A percentile compares a stretch with the other conserved stretches of the same genome.
These are phyloP conservation scores for Candida dajiaensis DNA, from an alignment of 805 yeast genomes.

Conservation along the genomic window DNA sequence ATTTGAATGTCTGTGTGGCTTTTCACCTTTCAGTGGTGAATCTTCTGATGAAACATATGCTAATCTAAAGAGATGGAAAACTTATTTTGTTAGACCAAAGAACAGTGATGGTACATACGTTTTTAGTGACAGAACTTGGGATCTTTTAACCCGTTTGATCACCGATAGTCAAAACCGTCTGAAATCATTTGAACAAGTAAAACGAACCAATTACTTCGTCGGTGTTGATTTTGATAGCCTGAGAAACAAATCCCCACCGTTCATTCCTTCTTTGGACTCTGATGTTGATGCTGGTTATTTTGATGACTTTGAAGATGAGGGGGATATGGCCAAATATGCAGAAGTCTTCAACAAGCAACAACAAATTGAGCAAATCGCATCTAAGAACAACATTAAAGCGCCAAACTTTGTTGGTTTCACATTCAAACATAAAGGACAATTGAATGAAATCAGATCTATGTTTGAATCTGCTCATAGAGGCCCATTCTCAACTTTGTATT, in stretches of 20 bases:
- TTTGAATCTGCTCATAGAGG: slow-evolving; percentile 19
- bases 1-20: slow-evolving; percentile 93
- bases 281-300: slow-evolving; percentile 99
- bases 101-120: slow-evolving; percentile 88
- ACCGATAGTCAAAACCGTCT: slow-evolving; percentile 74
- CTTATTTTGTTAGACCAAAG: slow-evolving; percentile 82
- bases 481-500: slow-evolving; percentile 26
- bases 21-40: slow-evolving; percentile 94
- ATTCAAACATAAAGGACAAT: slow-evolving; percentile 64
- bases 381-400: slow-evolving; percentile 48
- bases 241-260: slow-evolving; percentile 79
- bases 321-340: slow-evolving; percentile 95
- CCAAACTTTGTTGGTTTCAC: slow-evolving; percentile 92
- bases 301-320: slow-evolving; percentile 94
- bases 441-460: slow-evolving; percentile 21
- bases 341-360: slow-evolving; percentile 93
- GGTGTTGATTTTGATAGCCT: slow-evolving; percentile 77
- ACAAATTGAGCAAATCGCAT: slow-evolving; percentile 76
- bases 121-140: slow-evolving; percentile 96
- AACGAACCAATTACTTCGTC: slow-evolving; percentile 70
- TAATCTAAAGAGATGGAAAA: slow-evolving; percentile 89
- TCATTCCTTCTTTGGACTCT: slow-evolving; percentile 92
- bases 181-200: slow-evolving; percentile 75
- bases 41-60: slow-evolving; percentile 92
- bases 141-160: slow-evolving; percentile 68